Evolutionary conservation across 192 early-diverging fungal genomes (phyloP), one percentile per base, ranked within the genome.

Genomic region (Glomus cerebriforme): DNA sequence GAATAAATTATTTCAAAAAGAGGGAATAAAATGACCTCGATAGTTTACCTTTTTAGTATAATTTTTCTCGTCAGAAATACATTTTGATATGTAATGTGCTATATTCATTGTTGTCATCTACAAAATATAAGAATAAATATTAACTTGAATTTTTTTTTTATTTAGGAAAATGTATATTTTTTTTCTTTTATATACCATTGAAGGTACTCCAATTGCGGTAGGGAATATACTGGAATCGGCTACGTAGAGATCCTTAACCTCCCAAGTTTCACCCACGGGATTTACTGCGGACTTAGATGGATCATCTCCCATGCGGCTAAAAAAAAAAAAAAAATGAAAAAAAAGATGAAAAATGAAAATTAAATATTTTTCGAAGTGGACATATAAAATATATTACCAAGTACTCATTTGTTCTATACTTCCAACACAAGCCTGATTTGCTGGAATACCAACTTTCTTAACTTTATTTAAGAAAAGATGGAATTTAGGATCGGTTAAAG

Each of bases 191-290:
- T 10, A 65, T 66, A 88, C 83, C 87, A 91, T 91, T 12, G 90
- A 88, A 71, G 92, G 91, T 71, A 94, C 93, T 81, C 94, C 94
- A 70, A 82, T 85, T 1, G 93, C 87, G 4, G 92, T 90, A 7
- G 94, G 92, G 79, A 94, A 92, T 37, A 92, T 29, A 17, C 87
- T 89, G 1, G 92, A 89, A 80, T 95, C 93, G 17, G 89, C 88
- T 1, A 95, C 91, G 80, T 90, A 95, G 34, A 94, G 85, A 37
- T 87, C 84, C 79, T 91, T 85, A 67, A 92, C 83, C 70, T 93
- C 94, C 91, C 91, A 95, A 2, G 90, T 88, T 77, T 92, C 87
- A 15, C 94, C 94, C 0, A 85, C 84, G 2, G 92, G 92, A 54
- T 93, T 87, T 22, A 92, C 86, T 37, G 81, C 94, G 8, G 90